Evolutionary conservation across 2,329 filamentous ascomycete species (phyloP), one percentile per base, ranked within the genome.

Genomic region (Sporothrix euskadiensis): DNA sequence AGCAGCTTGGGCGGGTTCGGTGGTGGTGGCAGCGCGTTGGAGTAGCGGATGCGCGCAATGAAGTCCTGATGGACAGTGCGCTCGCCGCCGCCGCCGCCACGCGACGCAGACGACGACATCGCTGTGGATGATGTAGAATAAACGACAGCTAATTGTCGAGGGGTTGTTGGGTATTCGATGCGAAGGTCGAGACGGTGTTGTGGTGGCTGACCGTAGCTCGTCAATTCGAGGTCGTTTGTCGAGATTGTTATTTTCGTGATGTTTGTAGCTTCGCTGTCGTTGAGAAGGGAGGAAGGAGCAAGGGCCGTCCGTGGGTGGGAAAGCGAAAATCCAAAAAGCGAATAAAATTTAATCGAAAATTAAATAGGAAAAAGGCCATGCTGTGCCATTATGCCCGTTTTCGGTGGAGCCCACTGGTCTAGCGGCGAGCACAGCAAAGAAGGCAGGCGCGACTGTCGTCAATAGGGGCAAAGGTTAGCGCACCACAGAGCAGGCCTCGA

Each of bases 1-100:
- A 99, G 92, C 76, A 99, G 91, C 86, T 99, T 99, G 0, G 96
- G 96, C 0, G 95, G 94, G 80, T 94, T 94, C 72, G 95, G 94
- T 72, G 96, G 96, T 76, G 96, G 94, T 76, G 96, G 96, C 19
- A 99, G 90, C 78, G 94, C 91, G 89, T 99, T 99, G 79, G 94
- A 94, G 82, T 97, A 99, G 82, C 96, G 90, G 80, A 98, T 93
- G 79, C 94, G 92, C 76, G 94, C 95, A 81, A 99, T 97, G 83
- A 98, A 98, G 83, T 99, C 96, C 84, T 99, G 96, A 81, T 97
- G 94, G 78, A 90, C 86, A 79, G 88, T 86, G 81, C 88, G 87
- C 81, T 88, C 87, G 81, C 86, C 85, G 76, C 71, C 85, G 76
- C 71, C 72, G 76, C 80, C 81, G 77, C 83, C 83, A 49, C 74